Evolutionary conservation across 148 eudicot genomes (phyloP), one percentile per base, ranked within the genome.

Genomic region (Linanthus parryae): DNA sequence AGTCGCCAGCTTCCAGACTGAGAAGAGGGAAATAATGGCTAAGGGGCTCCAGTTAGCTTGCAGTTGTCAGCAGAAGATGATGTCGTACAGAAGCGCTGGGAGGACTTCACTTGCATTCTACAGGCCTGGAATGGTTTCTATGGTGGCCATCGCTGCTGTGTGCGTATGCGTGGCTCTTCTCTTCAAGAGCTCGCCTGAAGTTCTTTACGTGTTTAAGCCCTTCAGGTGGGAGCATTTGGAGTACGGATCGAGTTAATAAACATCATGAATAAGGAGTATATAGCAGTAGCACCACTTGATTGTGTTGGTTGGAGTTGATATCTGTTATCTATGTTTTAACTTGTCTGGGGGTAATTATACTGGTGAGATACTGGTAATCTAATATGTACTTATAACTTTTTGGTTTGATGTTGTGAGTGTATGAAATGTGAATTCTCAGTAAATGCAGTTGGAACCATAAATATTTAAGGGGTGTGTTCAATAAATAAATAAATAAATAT

Each of bases 81-180:
- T 73, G 44, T 49, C 44, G 33, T 76, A 64, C 51, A 69, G 71
- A 16, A 55, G 49, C 15, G 8, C 50, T 19, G n/a, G n/a, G n/a
- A 64, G 75, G 64, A 35, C 80, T 24, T 72, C 85, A 2, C 34
- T 84, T 18, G 62, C 57, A 19, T 47, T 73, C 24, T 82, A 62
- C 58, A 77, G 75, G 57, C 96, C 99, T 2, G 80, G 76, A 14
- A 79, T 94, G 88, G 68, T 94, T 16, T 82, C 99, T 1, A 72
- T 94, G 78, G 73, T 94, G 35, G 73, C 83, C 15, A 76, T 94
- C 38, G 96, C 99, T 25, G 95, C 92, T 19, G 91, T 84, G 10
- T 88, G 99, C 45, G 96, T 94, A 7, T 88, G 99, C 35, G 83
- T 74, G 2, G 96, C 96, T 53, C 61, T 94, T 67, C 74, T 82